Evolutionary conservation across 768 basidiomycete species (phyloP).

Genomic region (Tulasnella sp.): DNA sequence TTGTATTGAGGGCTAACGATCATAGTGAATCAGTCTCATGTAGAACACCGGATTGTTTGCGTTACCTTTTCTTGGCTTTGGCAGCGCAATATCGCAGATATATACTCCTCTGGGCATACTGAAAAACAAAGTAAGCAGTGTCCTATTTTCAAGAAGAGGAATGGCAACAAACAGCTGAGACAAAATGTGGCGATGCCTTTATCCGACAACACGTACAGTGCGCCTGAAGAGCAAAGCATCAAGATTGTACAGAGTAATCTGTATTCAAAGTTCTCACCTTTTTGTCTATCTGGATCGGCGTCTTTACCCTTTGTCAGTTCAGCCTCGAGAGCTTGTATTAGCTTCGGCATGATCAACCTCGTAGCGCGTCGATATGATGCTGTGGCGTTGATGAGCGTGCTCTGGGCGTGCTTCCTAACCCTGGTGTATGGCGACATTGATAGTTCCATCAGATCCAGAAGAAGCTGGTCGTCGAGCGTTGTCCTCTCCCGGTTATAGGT

Average conservation of each 20-base stretch:
- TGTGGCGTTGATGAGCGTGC: neutral
- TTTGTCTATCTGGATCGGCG: conserved; percentile 26
- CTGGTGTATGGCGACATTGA: conserved; percentile 73
- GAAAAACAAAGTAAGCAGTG: neutral
- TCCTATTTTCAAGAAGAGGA: neutral
- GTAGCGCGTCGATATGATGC: conserved; percentile 19
- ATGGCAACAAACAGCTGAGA: conserved; percentile 7
- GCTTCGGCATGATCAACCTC: conserved; percentile 14
- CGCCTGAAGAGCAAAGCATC: conserved; percentile 13
- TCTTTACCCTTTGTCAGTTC: conserved; percentile 18
- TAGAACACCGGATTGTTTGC: neutral
- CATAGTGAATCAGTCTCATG: neutral
- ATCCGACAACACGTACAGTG: conserved; percentile 56
- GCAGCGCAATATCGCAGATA: conserved; percentile 55
- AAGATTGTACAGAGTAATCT: neutral
- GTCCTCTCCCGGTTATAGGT: conserved; percentile 63
- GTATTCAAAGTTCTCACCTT: conserved; percentile 18
- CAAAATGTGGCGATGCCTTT: conserved; percentile 22
- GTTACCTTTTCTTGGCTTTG: conserved; percentile 78
- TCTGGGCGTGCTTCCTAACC: conserved; percentile 32
- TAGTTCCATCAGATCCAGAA: conserved; percentile 57
- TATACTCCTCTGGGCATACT: conserved; percentile 41
- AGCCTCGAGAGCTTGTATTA: conserved; percentile 18
- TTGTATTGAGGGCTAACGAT: conserved; percentile 57
- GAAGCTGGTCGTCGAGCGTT: conserved; percentile 56